phyloP scores from a whole-genome alignment of 2,329 filamentous ascomycete species.

The Fusarium penzigii region DNA sequence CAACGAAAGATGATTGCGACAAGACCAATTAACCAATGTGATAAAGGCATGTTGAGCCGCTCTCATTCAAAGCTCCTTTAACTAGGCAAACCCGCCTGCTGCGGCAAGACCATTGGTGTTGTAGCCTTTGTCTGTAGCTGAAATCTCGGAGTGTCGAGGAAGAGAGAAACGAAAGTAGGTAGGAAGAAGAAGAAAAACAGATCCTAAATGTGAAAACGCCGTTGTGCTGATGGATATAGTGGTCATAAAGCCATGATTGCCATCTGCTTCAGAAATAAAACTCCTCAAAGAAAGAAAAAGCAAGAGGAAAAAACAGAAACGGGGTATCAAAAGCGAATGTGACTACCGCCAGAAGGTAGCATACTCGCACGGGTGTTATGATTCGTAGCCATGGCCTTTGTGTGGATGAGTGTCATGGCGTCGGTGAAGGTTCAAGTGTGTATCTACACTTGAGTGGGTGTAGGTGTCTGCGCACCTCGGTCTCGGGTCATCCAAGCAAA shows the following conservation, averaged over 20 bases:
- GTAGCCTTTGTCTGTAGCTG: no score
- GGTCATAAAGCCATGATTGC: slow-evolving; percentile 30
- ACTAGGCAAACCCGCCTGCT: no score
- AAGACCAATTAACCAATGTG: slow-evolving; percentile 4
- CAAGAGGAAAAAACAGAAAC: slow-evolving; percentile 23
- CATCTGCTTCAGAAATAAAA: slow-evolving; percentile 24
- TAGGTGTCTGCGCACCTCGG: slow-evolving; percentile 36
- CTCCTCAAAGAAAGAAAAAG: no score
- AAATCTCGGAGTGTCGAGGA: no score
- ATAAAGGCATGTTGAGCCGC: slow-evolving; percentile 3
- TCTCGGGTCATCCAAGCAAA: slow-evolving; percentile 56
- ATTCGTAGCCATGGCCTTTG: slow-evolving; percentile 6
- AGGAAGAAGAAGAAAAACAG: slow-evolving; percentile 17
- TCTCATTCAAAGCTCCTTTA: neutral
- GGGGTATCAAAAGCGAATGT: slow-evolving; percentile 42
- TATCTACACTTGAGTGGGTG: slow-evolving; percentile 27
- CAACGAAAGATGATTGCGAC: neutral
- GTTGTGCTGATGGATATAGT: slow-evolving; percentile 32
- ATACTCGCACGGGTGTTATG: slow-evolving; percentile 29
- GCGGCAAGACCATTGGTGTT: no score
- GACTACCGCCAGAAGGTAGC: slow-evolving; percentile 31
- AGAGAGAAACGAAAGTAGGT: no score
- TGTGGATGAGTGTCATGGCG: no score
- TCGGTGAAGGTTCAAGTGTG: neutral
- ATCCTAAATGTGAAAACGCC: slow-evolving; percentile 29